Evolutionary conservation across 169 alveolate species (phyloP).

Genomic region (Pseudocohnilembus persalinus): DNA sequence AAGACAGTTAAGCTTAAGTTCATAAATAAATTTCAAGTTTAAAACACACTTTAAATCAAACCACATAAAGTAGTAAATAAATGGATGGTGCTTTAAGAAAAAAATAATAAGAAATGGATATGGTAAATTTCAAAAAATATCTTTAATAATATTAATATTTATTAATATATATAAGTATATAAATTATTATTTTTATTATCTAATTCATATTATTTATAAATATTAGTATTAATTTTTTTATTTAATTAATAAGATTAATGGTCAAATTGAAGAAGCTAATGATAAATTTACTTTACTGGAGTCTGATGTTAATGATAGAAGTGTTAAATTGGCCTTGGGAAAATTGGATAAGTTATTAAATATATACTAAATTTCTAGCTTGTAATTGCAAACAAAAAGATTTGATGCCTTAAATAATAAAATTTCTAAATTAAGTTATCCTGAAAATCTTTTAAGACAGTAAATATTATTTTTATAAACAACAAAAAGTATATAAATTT

Average conservation of each 20-base stretch:
- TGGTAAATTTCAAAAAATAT: constrained; percentile 59
- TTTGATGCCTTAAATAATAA: constrained; percentile 26
- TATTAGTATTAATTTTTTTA: not conserved
- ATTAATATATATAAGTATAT: not conserved
- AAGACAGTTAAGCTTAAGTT: constrained; percentile 52
- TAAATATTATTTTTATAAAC: constrained; percentile 5
- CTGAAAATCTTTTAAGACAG: constrained; percentile 35
- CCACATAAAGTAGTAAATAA: constrained; percentile 72
- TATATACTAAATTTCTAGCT: constrained; percentile 27
- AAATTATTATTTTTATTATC: constrained; percentile 6
- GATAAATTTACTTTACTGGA: constrained; percentile 32
- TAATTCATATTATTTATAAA: not conserved
- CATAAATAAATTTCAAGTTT: constrained; percentile 58
- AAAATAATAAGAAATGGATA: constrained; percentile 69
- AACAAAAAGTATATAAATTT: too few species aligned
- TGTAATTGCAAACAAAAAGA: constrained; percentile 31
- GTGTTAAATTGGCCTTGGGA: not conserved
- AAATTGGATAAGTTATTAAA: constrained; percentile 22
- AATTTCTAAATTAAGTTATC: constrained; percentile 22
- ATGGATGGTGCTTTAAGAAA: constrained; percentile 68
- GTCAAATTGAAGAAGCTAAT: constrained; percentile 25
- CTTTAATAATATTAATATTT: too few species aligned
- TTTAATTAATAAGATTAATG: not conserved
- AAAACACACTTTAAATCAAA: constrained; percentile 68
- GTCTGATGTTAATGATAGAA: constrained; percentile 26